phyloP scores from a whole-genome alignment of 805 yeast genomes.

The Candida loeiensis region DNA sequence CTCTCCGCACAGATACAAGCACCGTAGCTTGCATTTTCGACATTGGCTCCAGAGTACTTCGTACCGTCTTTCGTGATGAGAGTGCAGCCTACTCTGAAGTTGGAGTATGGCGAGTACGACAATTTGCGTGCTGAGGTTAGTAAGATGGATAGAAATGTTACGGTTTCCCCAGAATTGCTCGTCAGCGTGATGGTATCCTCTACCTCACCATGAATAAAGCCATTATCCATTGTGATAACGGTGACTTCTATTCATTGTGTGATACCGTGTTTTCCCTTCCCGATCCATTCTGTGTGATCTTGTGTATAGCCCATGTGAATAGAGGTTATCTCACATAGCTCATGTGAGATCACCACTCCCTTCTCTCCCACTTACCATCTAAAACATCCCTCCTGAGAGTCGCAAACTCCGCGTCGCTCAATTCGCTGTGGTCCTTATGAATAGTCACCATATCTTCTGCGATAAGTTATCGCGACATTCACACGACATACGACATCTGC shows the following conservation, averaged over 20 bases:
- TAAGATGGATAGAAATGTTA: background rate
- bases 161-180: too few species aligned
- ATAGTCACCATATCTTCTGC: background rate
- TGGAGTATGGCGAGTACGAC: constrained; percentile 70
- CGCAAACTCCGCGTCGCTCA: constrained; percentile 21
- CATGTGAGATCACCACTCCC: too few species aligned
- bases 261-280: too few species aligned
- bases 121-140: constrained; percentile 40
- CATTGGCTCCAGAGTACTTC: constrained; percentile 71
- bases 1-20: constrained; percentile 43
- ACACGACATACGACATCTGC: background rate
- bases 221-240: too few species aligned
- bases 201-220: too few species aligned
- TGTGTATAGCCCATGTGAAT: too few species aligned
- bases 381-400: constrained; percentile 24
- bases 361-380: constrained; percentile 23
- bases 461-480: background rate
- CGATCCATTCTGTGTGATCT: too few species aligned
- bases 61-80: constrained; percentile 51
- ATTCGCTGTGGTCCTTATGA: constrained; percentile 14
- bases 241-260: too few species aligned
- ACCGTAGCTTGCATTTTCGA: constrained; percentile 91
- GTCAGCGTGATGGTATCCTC: too few species aligned
- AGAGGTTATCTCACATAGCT: background rate
- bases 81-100: constrained; percentile 81